Evolutionary conservation across 345 rosid species (phyloP), one percentile per base, ranked within the genome.

Genomic region (Pelargonium nanum): DNA sequence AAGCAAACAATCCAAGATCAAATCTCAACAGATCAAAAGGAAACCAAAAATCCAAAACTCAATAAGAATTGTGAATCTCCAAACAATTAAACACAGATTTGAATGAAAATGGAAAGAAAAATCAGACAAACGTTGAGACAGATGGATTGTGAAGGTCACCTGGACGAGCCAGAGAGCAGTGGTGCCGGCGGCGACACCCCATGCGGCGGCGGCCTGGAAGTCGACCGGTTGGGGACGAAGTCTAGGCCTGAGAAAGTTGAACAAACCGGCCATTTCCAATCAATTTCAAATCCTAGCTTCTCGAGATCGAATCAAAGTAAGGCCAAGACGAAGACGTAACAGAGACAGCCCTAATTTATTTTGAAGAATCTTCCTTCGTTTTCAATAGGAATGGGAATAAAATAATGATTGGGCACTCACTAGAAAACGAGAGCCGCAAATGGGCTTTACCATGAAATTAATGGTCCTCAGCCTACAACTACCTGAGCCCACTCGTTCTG

Each of bases 171-270:
- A 92, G 65, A 92, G 71, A 48, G 88, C 98, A 1, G 83, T 72
- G 55, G 89, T 65, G 60, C 65, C 69, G 73, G 93, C 96, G 53
- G 88, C 95, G 71, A 85, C 68, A 22, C 97, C 99, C 99, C 97
- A 89, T 26, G 71, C 64, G 66, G 78, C 93, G 64, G 84, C 91
- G 57, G 97, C 84, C 62, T 81, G 86, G 63, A 87, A 61, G 69
- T 92, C 87, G 1, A 57, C 28, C 52, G 84, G n/a, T 53, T 88
- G 96, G n/a, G 72, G 79, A 24, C 84, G 86, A 32, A 52, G 26
- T 76, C 70, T 78, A 0, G 93, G 89, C 67, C 59, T 78, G 6
- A 76, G 58, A 58, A 70, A 67, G 59, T 85, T 87, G 70, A 75
- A 65, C 77, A 80, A 76, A 40, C 83, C 79, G 50, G 86, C 76